These are phyloP conservation scores for Myxozyma geophila DNA, from an alignment of 805 yeast species.

Conservation along the genomic window DNA sequence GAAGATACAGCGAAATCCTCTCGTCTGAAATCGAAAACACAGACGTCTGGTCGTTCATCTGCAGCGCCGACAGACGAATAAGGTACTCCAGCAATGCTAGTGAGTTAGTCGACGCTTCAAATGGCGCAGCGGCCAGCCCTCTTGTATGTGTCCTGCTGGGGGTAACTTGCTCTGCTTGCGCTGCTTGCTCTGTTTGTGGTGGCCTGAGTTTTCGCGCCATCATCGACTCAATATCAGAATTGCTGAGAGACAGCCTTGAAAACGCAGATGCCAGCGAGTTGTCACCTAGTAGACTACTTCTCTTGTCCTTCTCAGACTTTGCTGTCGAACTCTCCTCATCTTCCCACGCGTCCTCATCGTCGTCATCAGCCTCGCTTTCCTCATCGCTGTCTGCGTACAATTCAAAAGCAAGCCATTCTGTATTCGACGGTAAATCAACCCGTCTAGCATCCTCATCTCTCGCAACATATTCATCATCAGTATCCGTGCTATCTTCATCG, in stretches of 20 bases:
- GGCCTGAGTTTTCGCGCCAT: conserved; percentile 5
- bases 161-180: background rate
- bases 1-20: conserved; percentile 61
- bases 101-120: conserved; percentile 16
- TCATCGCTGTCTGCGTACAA: conserved; percentile 37
- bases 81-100: conserved; percentile 67
- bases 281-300: conserved; percentile 10
- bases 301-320: background rate
- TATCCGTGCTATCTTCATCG: conserved; percentile 33
- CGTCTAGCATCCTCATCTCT: conserved; percentile 18
- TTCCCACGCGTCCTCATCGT: conserved; percentile 37
- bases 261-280: conserved; percentile 21
- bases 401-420: conserved; percentile 41
- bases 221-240: conserved; percentile 23
- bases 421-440: conserved; percentile 30
- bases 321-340: background rate
- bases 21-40: conserved; percentile 67
- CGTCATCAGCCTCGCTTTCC: conserved; percentile 40
- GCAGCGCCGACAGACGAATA: conserved; percentile 62
- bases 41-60: conserved; percentile 60
- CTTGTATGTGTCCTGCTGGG: background rate
- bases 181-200: background rate
- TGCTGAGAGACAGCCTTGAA: conserved; percentile 21
- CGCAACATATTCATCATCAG: conserved; percentile 51
- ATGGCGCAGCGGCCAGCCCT: background rate